Conservation (phyloP, 2,329 filamentous ascomycete genomes). For the Apiospora koreana region DNA sequence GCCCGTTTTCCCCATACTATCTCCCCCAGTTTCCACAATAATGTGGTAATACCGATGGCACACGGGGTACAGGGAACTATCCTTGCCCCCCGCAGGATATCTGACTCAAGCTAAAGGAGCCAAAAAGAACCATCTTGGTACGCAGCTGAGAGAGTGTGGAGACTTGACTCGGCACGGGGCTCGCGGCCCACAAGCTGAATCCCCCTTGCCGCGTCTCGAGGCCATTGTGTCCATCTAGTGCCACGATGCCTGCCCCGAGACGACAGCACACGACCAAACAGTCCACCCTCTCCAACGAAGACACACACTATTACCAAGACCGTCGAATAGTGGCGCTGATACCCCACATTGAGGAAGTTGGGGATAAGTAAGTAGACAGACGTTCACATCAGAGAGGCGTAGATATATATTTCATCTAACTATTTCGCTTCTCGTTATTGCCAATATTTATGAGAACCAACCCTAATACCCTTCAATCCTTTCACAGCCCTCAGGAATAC, state of each 20-base stretch:
- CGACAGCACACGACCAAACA: neutral
- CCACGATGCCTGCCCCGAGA: neutral
- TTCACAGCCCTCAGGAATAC: neutral
- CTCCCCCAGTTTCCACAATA: neutral
- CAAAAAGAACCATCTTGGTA: neutral
- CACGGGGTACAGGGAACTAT: neutral
- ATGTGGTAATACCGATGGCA: neutral
- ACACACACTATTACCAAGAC: neutral
- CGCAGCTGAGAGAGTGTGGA: neutral
- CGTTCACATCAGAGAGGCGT: too few relatives aligned
- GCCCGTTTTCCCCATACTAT: neutral
- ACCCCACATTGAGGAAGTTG: neutral
- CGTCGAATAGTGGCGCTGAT: neutral
- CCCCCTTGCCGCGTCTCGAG: neutral
- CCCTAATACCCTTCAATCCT: neutral
- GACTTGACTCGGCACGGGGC: neutral
- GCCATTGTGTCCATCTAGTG: neutral
- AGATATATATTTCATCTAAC: neutral
- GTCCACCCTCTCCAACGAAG: neutral
- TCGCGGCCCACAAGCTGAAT: neutral
- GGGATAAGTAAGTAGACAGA: neutral
- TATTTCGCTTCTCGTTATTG: neutral
- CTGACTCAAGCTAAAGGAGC: neutral
- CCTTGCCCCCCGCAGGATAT: neutral
- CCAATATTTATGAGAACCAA: too few relatives aligned